These are phyloP conservation scores for Biancaea sappan DNA, from an alignment of 306 rosid species.

Conservation along the genomic window DNA sequence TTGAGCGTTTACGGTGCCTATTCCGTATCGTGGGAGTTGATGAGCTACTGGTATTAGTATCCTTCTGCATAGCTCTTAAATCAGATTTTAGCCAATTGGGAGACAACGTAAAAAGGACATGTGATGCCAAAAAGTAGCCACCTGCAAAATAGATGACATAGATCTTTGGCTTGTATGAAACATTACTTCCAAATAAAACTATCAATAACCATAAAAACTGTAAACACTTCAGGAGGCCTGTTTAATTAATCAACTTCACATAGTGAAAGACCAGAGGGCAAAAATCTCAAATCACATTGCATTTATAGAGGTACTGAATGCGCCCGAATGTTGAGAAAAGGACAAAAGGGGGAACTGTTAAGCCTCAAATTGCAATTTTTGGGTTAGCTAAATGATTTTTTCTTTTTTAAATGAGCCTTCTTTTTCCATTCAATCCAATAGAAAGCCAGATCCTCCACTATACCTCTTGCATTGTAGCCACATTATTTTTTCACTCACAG, in stretches of 20 bases:
- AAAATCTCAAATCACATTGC: constrained; percentile 4
- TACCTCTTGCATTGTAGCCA: not conserved
- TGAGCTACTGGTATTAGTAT: constrained; percentile 40
- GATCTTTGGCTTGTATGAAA: constrained; percentile 23
- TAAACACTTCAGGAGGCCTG: constrained; percentile 11
- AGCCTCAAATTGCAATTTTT: not conserved
- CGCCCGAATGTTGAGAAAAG: constrained; percentile 22
- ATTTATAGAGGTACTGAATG: constrained; percentile 10
- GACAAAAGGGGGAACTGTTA: not conserved
- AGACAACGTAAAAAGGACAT: constrained; percentile 35
- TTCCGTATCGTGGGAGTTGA: constrained; percentile 46
- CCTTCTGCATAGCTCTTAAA: constrained; percentile 64
- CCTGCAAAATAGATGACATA: constrained; percentile 50
- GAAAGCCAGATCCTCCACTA: constrained; percentile 8
- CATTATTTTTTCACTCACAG: constrained; percentile 2
- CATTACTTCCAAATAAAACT: not conserved
- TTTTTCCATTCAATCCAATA: constrained; percentile 1
- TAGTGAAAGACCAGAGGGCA: constrained; percentile 8
- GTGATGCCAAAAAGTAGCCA: constrained; percentile 36
- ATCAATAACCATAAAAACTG: not conserved
- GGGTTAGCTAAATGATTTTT: constrained; percentile 7
- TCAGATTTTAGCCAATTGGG: constrained; percentile 37
- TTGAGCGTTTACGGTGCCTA: constrained; percentile 80
- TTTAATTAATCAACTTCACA: constrained; percentile 21
- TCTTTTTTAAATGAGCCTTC: not conserved